These are phyloP conservation scores for Spizellomyces punctatus DNA, from an alignment of 192 early-diverging fungal species.

Conservation along the genomic window DNA sequence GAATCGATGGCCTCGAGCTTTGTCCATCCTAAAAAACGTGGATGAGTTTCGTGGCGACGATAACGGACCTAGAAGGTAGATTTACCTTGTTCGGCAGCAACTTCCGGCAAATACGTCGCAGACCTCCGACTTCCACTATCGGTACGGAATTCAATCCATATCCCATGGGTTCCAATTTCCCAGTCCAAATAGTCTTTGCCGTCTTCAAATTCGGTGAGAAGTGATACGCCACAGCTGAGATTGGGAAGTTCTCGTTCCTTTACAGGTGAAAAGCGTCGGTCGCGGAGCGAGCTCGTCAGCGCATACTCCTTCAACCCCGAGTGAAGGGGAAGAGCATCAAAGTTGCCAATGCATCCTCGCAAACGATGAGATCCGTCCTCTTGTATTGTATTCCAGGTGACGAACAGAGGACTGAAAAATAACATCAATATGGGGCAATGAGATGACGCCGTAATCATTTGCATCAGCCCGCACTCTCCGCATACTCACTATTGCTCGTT, in stretches of 20 bases:
- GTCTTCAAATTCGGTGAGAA: conserved; percentile 87
- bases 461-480: background rate
- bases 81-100: conserved; percentile 77
- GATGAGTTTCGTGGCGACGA: background rate
- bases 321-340: conserved; percentile 69
- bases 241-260: conserved; percentile 59
- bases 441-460: too few species aligned
- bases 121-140: conserved; percentile 49
- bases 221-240: conserved; percentile 79
- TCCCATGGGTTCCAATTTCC: conserved; percentile 89
- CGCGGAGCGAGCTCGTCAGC: conserved; percentile 76
- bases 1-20: conserved; percentile 84
- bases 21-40: conserved; percentile 64
- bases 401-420: conserved; percentile 71
- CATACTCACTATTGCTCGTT: conserved; percentile 61
- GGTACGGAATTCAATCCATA: conserved; percentile 85
- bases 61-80: background rate
- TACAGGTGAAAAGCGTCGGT: conserved; percentile 86
- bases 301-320: conserved; percentile 80
- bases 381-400: conserved; percentile 70
- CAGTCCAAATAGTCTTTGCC: conserved; percentile 78
- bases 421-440: too few species aligned
- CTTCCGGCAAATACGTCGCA: conserved; percentile 92
- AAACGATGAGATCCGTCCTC: conserved; percentile 51
- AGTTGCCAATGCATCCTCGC: conserved; percentile 95